These are phyloP conservation scores for Pseudogymnoascus sp. DNA, from an alignment of 2,329 filamentous ascomycete genomes.

Conservation along the genomic window DNA sequence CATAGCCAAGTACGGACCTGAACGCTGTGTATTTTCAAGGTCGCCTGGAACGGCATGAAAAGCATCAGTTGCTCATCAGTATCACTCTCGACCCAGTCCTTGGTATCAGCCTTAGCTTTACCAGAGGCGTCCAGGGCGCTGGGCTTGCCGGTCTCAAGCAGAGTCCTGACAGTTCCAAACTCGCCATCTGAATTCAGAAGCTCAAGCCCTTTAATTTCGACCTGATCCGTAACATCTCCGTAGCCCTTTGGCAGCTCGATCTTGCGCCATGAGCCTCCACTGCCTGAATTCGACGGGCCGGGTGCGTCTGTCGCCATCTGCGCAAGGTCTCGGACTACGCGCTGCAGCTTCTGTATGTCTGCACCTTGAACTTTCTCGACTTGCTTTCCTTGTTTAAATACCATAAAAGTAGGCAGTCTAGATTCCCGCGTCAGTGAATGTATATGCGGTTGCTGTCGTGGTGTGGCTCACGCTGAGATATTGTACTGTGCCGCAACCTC, in stretches of 20 bases:
- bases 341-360: slow-evolving; percentile 60
- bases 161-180: slow-evolving; percentile 59
- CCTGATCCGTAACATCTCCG: slow-evolving; percentile 69
- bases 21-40: slow-evolving; percentile 78
- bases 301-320: slow-evolving; percentile 48
- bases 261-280: slow-evolving; percentile 58
- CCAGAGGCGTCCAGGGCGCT: slow-evolving; percentile 48
- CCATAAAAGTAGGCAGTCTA: slow-evolving; percentile 79
- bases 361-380: slow-evolving; percentile 66
- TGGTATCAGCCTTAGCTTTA: slow-evolving; percentile 37
- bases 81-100: slow-evolving; percentile 92
- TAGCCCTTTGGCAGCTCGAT: slow-evolving; percentile 72
- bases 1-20: slow-evolving; percentile 39
- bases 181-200: slow-evolving; percentile 79
- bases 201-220: slow-evolving; percentile 74
- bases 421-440: background rate
- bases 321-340: slow-evolving; percentile 59
- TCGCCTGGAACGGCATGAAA: slow-evolving; percentile 80
- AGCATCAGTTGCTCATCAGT: slow-evolving; percentile 95
- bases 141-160: slow-evolving; percentile 66
- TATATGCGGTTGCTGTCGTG: background rate
- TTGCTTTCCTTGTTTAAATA: slow-evolving; percentile 66
- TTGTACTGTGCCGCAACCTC: slow-evolving; percentile 66
- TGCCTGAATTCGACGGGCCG: slow-evolving; percentile 31
- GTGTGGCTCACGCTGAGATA: slow-evolving; percentile 51